Conservation (phyloP, 257 asterid genomes). For the Solanum appendiculatum region DNA sequence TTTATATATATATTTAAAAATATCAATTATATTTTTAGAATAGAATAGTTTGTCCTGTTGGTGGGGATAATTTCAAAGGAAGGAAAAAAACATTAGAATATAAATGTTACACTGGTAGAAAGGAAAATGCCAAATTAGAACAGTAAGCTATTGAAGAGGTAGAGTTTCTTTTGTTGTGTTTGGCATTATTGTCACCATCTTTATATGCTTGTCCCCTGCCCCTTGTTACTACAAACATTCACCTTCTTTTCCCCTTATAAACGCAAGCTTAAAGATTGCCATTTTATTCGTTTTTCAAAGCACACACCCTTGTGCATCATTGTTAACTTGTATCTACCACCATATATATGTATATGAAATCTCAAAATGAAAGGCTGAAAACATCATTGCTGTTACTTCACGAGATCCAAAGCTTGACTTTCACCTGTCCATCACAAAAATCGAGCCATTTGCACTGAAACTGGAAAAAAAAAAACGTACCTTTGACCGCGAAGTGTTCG, state of each 20-base stretch:
- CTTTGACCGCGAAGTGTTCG: constrained; percentile 76
- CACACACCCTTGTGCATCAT: constrained; percentile 37
- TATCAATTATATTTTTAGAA: background rate
- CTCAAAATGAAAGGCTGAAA: background rate
- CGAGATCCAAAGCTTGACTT: constrained; percentile 16
- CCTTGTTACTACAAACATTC: background rate
- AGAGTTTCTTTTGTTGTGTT: constrained; percentile 50
- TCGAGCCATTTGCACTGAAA: constrained; percentile 17
- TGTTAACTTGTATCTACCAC: constrained; percentile 1
- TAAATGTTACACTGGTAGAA: background rate
- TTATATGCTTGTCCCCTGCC: constrained; percentile 36
- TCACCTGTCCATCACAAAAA: constrained; percentile 12
- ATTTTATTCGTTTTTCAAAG: constrained; percentile 9
- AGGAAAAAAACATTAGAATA: background rate
- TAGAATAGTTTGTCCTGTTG: background rate
- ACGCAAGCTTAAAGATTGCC: constrained; percentile 14
- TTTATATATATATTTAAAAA: background rate
- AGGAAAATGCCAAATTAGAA: background rate
- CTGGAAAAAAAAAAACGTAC: background rate
- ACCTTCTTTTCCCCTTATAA: background rate
- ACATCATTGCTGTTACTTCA: background rate
- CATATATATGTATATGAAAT: background rate
- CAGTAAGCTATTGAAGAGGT: constrained; percentile 26
- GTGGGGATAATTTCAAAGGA: background rate
- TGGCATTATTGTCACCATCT: constrained; percentile 57